A percentile compares a stretch with the other conserved stretches of the same genome.
Conservation (phyloP, 2,329 filamentous ascomycete genomes). For the Scedosporium aurantiacum region DNA sequence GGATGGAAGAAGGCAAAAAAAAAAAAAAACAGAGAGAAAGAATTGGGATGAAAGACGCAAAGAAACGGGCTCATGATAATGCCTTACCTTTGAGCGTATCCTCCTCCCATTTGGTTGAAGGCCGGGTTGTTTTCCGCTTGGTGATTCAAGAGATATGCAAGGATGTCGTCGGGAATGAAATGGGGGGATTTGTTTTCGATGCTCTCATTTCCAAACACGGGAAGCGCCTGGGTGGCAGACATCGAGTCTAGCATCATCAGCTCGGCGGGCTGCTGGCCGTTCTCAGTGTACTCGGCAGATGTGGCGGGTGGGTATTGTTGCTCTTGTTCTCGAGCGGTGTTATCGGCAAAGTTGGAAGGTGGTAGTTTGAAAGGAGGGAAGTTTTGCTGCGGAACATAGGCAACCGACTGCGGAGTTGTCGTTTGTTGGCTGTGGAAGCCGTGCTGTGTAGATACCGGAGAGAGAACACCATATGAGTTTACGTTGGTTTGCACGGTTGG, state of each 20-base stretch:
- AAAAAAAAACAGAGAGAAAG: neutral
- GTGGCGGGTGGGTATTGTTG: constrained; percentile 25
- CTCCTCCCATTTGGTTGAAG: neutral
- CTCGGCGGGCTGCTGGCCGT: constrained; percentile 35
- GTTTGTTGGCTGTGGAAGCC: constrained; percentile 35
- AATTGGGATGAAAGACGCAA: neutral
- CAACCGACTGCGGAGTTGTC: constrained; percentile 32
- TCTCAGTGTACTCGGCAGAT: constrained; percentile 34
- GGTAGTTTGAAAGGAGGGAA: constrained; percentile 54
- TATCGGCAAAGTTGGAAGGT: constrained; percentile 44
- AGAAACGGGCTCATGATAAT: no score
- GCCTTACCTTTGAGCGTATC: constrained; percentile 1
- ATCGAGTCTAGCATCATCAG: constrained; percentile 53
- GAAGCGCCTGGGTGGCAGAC: constrained; percentile 57
- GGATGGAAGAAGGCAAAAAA: no score
- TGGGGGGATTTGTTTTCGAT: constrained; percentile 76
- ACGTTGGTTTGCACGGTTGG: constrained; percentile 35
- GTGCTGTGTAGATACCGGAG: constrained; percentile 39
- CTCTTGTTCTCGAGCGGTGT: constrained; percentile 24
- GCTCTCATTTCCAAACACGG: constrained; percentile 76
- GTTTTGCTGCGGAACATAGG: constrained; percentile 49
- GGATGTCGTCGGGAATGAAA: constrained; percentile 74
- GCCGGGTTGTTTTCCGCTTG: constrained; percentile 5
- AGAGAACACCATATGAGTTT: constrained; percentile 40
- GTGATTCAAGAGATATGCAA: constrained; percentile 67